Percentiles rank a stretch among this genome's conserved stretches.
phyloP scores from a whole-genome alignment of 139 green algal species.

The Tetratostichococcus sp. region DNA sequence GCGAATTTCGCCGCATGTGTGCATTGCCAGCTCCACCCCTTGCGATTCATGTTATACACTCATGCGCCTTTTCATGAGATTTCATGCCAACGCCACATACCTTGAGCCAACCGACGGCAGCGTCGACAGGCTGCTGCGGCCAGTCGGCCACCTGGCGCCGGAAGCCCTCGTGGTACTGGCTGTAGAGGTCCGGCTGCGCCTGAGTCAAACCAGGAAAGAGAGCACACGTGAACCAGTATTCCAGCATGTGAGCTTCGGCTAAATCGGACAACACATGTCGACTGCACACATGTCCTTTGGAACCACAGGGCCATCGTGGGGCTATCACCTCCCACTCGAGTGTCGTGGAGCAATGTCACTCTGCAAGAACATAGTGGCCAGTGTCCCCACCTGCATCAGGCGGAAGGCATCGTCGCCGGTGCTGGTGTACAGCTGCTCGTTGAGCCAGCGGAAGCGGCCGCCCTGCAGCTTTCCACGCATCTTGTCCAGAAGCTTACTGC shows the following conservation, averaged over 20 bases:
- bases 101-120: constrained; percentile 62
- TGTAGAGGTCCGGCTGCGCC: constrained; percentile 61
- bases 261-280: no score
- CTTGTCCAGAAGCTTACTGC: constrained; percentile 52
- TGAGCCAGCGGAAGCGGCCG: constrained; percentile 88
- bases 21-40: no score
- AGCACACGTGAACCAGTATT: no score
- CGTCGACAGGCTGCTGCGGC: constrained; percentile 81
- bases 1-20: not conserved
- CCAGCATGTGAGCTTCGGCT: no score
- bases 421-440: constrained; percentile 93
- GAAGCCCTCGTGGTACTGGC: constrained; percentile 89
- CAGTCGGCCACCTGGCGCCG: constrained; percentile 78
- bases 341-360: no score
- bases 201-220: constrained; percentile 5
- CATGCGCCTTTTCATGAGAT: no score
- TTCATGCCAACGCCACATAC: no score
- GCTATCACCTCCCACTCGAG: no score
- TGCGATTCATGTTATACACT: no score
- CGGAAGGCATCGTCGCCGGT: constrained; percentile 49
- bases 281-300: no score
- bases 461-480: constrained; percentile 69
- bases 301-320: no score
- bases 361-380: no score
- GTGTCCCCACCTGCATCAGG: constrained; percentile 47